Evolutionary conservation across 2,329 filamentous ascomycete genomes (phyloP), one percentile per base, ranked within the genome.

Genomic region (Balansia obtecta): DNA sequence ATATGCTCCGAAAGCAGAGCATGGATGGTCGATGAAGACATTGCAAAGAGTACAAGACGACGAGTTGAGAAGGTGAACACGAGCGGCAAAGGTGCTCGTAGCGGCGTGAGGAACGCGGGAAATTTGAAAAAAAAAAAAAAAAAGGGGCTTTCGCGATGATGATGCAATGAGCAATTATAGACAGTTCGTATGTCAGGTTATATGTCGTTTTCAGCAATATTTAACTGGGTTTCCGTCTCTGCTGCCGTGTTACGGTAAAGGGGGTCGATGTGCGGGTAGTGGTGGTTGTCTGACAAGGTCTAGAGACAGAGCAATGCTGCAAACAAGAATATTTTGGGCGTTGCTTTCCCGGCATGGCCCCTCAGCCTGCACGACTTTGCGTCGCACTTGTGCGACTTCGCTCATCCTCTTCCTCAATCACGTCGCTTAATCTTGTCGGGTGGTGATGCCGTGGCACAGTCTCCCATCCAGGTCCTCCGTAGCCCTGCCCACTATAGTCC

Each of bases 401-500:
- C 67, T 94, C 88, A 57, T 93, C 87, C 55, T 94, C 85, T 61
- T 88, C 88, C 61, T 89, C 85, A 32, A 93, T 76, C 30, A 95
- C 89, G 67, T 95, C 89, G 64, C 88, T 95, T 55, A 95, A 71
- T 51, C 90, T 74, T 9, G 89, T 95, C 0, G 89, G 89, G 67
- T 95, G 88, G 57, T 93, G 87, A 65, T 95, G 89, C 50, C 82
- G 77, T 22, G 84, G 83, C 55, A 88, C 72, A n/a, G 71, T 70
- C 55, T 93, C 86, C 87, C 88, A 94, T 15, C 79, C 83, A 2
- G 81, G 75, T 1, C 79, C 77, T 8, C 74, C 82, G 65, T 83
- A 88, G 20, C 77, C 81, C 43, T 79, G 70, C 43, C 83, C 84
- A 5, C 76, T 73, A 61, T 88, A 88, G 59, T 88, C 84, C 16